Evolutionary conservation across 768 basidiomycete genomes (phyloP), one percentile per base, ranked within the genome.

Genomic region (Kwoniella mangroviensis): DNA sequence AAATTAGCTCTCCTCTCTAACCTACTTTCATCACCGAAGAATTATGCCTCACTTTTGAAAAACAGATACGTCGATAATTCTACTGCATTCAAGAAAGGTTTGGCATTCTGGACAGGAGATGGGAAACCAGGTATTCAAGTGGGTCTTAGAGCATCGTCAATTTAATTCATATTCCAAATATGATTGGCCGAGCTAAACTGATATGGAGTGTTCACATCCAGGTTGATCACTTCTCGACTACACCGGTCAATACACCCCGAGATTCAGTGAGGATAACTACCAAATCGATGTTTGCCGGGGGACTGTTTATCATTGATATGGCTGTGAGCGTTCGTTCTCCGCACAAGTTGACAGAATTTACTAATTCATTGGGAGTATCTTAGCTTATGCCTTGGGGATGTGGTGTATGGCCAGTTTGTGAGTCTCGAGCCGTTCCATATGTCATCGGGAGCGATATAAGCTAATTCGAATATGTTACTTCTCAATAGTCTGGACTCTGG

Each of bases 341-440:
- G 9, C 34, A 6, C 19, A 19, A 49, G 19, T 17, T 49, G 19
- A 4, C 45, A 19, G 13, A 15, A 49, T 15, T 17, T 19, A 19
- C 12, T 49, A 49, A 49, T 49, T 13, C 45, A 19, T 15, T 49
- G 12, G 12, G 3, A 13, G 15, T 49, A 17, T 19, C 6, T 49
- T 45, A 60, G 62, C 54, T 79, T 42, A 76, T 80, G 78, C 82
- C 82, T 0, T 83, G 78, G 77, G 81, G 81, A 41, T 81, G 82
- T 73, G 82, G 79, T 15, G 78, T 83, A 1, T 83, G 82, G 82
- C 80, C 82, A n/a, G n/a, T n/a, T n/a, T n/a, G n/a, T n/a, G n/a
- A n/a, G n/a, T n/a, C n/a, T n/a, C n/a, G n/a, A n/a, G n/a, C n/a
- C n/a, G n/a, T n/a, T n/a, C n/a, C n/a, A n/a, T n/a, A n/a, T n/a